These are phyloP conservation scores for Herpetomonas samuelpessoai DNA, from an alignment of 208 protist genomes.

Conservation along the genomic window DNA sequence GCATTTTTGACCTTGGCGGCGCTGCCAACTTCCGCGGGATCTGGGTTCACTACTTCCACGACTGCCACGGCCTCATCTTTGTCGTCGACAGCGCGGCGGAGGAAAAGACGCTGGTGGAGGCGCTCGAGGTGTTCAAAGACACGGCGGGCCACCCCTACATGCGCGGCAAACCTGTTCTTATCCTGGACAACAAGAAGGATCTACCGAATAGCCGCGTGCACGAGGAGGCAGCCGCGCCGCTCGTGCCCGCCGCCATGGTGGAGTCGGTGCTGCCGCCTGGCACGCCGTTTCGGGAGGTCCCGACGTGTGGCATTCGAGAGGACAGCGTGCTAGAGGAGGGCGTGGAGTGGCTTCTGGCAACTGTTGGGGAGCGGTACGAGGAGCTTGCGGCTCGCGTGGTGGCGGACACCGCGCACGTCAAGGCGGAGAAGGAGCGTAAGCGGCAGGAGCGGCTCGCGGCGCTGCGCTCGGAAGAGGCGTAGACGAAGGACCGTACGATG, in stretches of 20 bases:
- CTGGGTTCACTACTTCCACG: conserved; percentile 92
- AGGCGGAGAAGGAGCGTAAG: conserved; percentile 70
- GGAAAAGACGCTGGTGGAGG: conserved; percentile 57
- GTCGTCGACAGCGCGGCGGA: conserved; percentile 79
- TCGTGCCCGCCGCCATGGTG: conserved; percentile 81
- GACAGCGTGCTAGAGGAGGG: conserved; percentile 70
- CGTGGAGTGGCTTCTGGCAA: conserved; percentile 84
- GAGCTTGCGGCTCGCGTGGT: conserved; percentile 49
- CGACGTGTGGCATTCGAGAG: conserved; percentile 77
- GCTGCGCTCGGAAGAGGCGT: conserved; percentile 25
- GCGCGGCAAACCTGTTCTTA: conserved; percentile 96
- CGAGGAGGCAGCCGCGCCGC: neutral
- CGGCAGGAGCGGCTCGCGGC: conserved; percentile 58
- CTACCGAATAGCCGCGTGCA: conserved; percentile 68
- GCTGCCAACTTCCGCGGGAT: conserved; percentile 88
- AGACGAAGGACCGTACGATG: too few species aligned
- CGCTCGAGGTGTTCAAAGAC: conserved; percentile 57
- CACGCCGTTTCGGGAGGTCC: conserved; percentile 54
- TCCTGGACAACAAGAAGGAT: conserved; percentile 99
- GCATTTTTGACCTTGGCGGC: conserved; percentile 91
- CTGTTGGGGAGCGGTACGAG: conserved; percentile 63
- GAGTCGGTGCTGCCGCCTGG: conserved; percentile 36
- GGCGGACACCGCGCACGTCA: conserved; percentile 54
- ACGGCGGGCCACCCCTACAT: conserved; percentile 93
- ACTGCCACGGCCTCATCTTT: conserved; percentile 89